phyloP scores from a whole-genome alignment of 2,329 filamentous ascomycete species.

The Phialophora tarda region DNA sequence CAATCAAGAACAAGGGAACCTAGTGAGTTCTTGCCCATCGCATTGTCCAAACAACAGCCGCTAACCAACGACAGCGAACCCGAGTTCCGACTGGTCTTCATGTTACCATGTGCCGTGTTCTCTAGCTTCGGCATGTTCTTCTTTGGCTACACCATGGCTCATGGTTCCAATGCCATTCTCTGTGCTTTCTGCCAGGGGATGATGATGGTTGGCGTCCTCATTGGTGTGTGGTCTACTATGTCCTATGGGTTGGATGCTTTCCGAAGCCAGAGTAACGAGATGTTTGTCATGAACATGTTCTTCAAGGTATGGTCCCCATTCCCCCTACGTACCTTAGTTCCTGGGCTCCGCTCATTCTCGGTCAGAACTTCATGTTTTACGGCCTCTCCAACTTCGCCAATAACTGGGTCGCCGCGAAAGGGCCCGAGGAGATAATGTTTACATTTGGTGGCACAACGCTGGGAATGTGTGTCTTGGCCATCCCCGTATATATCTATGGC shows the following conservation, averaged over 20 bases:
- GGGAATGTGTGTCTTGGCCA: slow-evolving; percentile 37
- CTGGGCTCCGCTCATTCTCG: neutral
- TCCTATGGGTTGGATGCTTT: slow-evolving; percentile 42
- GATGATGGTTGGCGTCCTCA: slow-evolving; percentile 41
- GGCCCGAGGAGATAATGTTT: slow-evolving; percentile 41
- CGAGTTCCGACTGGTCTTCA: slow-evolving; percentile 42
- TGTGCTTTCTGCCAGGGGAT: slow-evolving; percentile 43
- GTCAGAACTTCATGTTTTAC: slow-evolving; percentile 43
- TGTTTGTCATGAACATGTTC: slow-evolving; percentile 44
- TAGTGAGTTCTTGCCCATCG: slow-evolving; percentile 36
- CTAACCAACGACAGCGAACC: slow-evolving; percentile 37
- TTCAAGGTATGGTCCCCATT: slow-evolving; percentile 35
- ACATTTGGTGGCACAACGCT: slow-evolving; percentile 42
- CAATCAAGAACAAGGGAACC: slow-evolving; percentile 51
- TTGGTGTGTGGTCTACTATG: slow-evolving; percentile 40
- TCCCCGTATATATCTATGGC: slow-evolving; percentile 41
- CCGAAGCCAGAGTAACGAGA: slow-evolving; percentile 41
- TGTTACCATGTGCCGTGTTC: slow-evolving; percentile 34
- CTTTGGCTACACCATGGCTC: slow-evolving; percentile 39
- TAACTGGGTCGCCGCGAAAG: slow-evolving; percentile 40
- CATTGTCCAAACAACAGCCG: neutral
- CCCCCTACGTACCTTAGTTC: neutral
- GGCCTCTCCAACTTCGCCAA: slow-evolving; percentile 42
- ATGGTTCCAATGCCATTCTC: slow-evolving; percentile 36
- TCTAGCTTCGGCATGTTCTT: slow-evolving; percentile 42